Evolutionary conservation across 2,329 filamentous ascomycete genomes (phyloP), one percentile per base, ranked within the genome.

Genomic region (Rasamsonia emersonii): DNA sequence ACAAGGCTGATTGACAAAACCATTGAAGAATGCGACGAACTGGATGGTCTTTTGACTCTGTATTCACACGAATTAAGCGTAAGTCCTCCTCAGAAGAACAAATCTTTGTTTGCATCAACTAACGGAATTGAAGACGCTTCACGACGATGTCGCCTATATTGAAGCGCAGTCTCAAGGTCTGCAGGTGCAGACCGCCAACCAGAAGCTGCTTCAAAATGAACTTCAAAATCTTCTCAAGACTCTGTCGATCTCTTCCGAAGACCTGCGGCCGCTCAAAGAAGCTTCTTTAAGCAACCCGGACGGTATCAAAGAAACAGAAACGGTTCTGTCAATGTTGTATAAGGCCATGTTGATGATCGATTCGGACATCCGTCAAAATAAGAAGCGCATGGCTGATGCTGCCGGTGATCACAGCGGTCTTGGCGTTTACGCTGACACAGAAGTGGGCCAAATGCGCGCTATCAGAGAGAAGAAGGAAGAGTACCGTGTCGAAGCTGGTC

Each of bases 91-190:
- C 25, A n/a, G 3, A 15, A 24, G 14, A 20, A 14, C 25, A 29
- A 11, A 13, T 20, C 16, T 27, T 36, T 5, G 18, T 23, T 17
- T 17, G 39, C 31, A 18, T 24, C n/a, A 30, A 42, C 54, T 59
- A 40, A 56, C 33, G 32, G 20, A 13, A 13, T 3, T 38, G 16
- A 50, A 93, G 82, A 96, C 88, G 29, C 70, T 98, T 18, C 86
- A 88, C 35, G 89, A 96, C 30, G 91, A 98, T 49, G 93, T 98
- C 46, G 80, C 86, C 3, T 96, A 93, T 54, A 96, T 98, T 43
- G 91, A 98, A 63, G 86, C 91, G 2, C 91, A 98, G 59, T 88
- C 86, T 5, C 89, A 98, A 61, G 91, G 91, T 66, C 67, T 98
- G 28, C 91, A 98, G 51, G 89, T 98, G 5, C 91, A 96, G 59